Evolutionary conservation across 2,329 filamentous ascomycete species (phyloP).

Genomic region (Geosmithia putterillii): DNA sequence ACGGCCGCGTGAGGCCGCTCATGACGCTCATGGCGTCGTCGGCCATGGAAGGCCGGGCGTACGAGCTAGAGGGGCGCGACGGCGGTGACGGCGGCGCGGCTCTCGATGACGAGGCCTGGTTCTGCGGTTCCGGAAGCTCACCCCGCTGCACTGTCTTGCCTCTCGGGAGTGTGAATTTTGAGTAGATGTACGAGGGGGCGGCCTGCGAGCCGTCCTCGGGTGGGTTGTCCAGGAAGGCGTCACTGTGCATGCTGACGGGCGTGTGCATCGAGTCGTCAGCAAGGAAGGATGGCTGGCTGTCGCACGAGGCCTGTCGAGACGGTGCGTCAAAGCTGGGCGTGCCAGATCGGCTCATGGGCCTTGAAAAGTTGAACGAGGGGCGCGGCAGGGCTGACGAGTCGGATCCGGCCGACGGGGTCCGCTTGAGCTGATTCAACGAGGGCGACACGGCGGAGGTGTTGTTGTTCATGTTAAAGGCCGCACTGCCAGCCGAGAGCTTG

Average conservation of each 20-base stretch:
- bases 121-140: slow-evolving; percentile 41
- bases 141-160: slow-evolving; percentile 67
- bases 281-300: slow-evolving; percentile 54
- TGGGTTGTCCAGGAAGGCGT: slow-evolving; percentile 46
- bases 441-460: slow-evolving; percentile 37
- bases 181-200: slow-evolving; percentile 71
- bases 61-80: slow-evolving; percentile 46
- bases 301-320: slow-evolving; percentile 49
- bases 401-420: slow-evolving; percentile 77
- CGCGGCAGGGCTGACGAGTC: slow-evolving; percentile 63
- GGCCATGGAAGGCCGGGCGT: slow-evolving; percentile 20
- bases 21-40: slow-evolving; percentile 21
- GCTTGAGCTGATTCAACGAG: slow-evolving; percentile 46
- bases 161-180: slow-evolving; percentile 72
- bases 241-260: slow-evolving; percentile 60
- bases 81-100: slow-evolving; percentile 54
- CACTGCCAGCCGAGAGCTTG: slow-evolving; percentile 64
- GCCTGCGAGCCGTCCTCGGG: slow-evolving; percentile 31
- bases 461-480: slow-evolving; percentile 31
- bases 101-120: slow-evolving; percentile 47
- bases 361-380: slow-evolving; percentile 86
- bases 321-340: slow-evolving; percentile 42
- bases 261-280: slow-evolving; percentile 55
- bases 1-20: slow-evolving; percentile 27
- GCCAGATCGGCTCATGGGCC: slow-evolving; percentile 68